Base-by-base conservation (phyloP, 106 monocot species). In the Triglochin maritima region DNA sequence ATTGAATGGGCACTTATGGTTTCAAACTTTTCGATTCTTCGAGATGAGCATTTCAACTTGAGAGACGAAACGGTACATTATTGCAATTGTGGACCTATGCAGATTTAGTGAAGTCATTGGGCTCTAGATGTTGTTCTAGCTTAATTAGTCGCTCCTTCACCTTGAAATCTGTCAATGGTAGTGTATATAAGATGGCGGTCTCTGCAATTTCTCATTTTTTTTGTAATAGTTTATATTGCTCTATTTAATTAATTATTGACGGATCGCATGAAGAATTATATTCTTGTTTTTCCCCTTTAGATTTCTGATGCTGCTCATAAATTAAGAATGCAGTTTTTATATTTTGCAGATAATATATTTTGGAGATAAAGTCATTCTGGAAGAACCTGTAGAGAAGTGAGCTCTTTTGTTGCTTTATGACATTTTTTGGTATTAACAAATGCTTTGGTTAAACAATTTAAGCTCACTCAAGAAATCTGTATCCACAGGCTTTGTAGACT, bases 311-410 rank as follows among this genome's bases (percentile, higher is more conserved):
- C 9, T 66, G 50, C 42, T 56, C 46, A 17, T 55, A 4, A 55
- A 45, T 5, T 50, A 65, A 46, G 43, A 13, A 53, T 12, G 12
- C 12, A 53, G 7, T 53, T 59, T 59, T 59, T 60, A 7, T 49
- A 46, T 60, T 55, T 69, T 82, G 81, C 82, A 98, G 96, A 81
- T 98, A 67, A 81, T 88, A 66, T 65, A 55, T 62, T 98, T 98
- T 75, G 96, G 96, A 0, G 86, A 98, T 68, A 86, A 78, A 62
- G 77, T 92, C 72, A 98, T 98, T 77, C 86, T 98, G 45, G 91
- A 92, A 67, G 88, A 98, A 60, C 72, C 90, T 47, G 74, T 98
- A 47, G 96, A 91, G 75, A 84, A 81, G 96, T 92, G 86, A 68
- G 70, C 29, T 41, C 8, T 15, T 50, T 55, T 54, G 55, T 5